These are phyloP conservation scores for Tylopilus sp. DNA, from an alignment of 1,284 basidiomycete species.

Conservation along the genomic window DNA sequence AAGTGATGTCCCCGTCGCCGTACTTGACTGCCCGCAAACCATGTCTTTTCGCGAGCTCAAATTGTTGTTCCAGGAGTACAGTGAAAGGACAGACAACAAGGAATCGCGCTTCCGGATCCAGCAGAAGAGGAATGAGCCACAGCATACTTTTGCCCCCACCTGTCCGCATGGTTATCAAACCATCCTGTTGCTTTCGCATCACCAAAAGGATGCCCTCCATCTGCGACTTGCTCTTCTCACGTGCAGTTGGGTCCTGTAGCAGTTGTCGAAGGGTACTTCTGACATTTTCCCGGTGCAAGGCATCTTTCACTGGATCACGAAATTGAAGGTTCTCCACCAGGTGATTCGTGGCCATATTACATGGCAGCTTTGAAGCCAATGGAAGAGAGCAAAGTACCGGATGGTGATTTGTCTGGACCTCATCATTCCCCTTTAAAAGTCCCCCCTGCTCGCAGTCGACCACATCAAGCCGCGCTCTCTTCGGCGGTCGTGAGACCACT, in stretches of 20 bases:
- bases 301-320: neutral
- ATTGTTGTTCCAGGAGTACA: conserved; percentile 6
- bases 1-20: neutral
- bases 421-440: too few relatives aligned
- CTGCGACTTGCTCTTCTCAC: conserved; percentile 5
- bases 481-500: too few relatives aligned
- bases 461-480: too few relatives aligned
- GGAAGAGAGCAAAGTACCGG: too few relatives aligned
- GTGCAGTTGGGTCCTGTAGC: neutral
- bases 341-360: too few relatives aligned
- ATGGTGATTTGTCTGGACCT: too few relatives aligned
- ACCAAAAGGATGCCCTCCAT: conserved; percentile 1
- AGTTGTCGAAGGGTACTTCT: neutral
- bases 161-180: conserved; percentile 8
- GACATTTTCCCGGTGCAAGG: neutral
- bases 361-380: too few relatives aligned
- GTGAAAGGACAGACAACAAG: conserved; percentile 9
- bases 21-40: neutral
- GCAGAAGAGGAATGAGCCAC: conserved; percentile 1
- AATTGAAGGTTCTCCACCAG: neutral
- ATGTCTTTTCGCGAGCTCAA: neutral
- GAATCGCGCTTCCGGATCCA: neutral
- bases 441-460: too few relatives aligned
- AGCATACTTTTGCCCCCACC: conserved; percentile 12
- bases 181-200: neutral